Base-by-base conservation (phyloP, 352 stramenopile genomes). In the Nothophytophthora sp. region DNA sequence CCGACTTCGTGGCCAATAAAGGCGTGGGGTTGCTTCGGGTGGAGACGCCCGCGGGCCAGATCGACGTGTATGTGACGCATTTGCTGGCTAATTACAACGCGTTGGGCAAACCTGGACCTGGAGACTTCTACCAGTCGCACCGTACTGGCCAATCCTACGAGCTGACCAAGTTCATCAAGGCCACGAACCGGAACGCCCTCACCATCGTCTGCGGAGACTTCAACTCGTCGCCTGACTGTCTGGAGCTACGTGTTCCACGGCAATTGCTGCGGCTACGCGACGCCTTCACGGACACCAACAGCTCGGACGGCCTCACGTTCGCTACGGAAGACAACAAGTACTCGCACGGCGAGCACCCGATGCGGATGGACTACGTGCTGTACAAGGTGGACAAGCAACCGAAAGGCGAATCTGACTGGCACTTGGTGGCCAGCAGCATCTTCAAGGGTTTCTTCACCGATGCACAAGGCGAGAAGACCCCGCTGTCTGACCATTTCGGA, bases 321-420 rank as follows among this genome's bases (percentile, higher is more conserved):
- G 82, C 77, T 4, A 83, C 79, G 1, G 73, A 73, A 15, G 82
- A 92, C 51, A 92, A 92, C 67, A 86, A 88, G 50, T 92, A 81
- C 51, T 90, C 79, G 39, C 70, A 88, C 48, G 79, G 82, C 1
- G 82, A 92, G 10, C 73, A 90, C 55, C 82, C 82, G 2, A 92
- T 92, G 82, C 76, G 82, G 18, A 92, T 92, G 82, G 82, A 92
- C 50, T 92, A 92, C 44, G 63, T 92, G 18, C 66, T 92, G 42
- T 92, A 90, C 73, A 85, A 87, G 62, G 61, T 76, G 19, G 22
- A 50, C 18, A 55, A 54, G 35, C 36, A 49, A 18, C 25, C 39
- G 15, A 44, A 39, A 36, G 34, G 36, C 8, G 34, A 45, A 18
- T 50, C 36, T 9, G 33, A 59, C 19, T 92, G 82, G 82, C 68